A percentile compares a stretch with the other conserved stretches of the same genome.
phyloP scores from a whole-genome alignment of 768 basidiomycete species.

The Leccinellum rugosiceps region DNA sequence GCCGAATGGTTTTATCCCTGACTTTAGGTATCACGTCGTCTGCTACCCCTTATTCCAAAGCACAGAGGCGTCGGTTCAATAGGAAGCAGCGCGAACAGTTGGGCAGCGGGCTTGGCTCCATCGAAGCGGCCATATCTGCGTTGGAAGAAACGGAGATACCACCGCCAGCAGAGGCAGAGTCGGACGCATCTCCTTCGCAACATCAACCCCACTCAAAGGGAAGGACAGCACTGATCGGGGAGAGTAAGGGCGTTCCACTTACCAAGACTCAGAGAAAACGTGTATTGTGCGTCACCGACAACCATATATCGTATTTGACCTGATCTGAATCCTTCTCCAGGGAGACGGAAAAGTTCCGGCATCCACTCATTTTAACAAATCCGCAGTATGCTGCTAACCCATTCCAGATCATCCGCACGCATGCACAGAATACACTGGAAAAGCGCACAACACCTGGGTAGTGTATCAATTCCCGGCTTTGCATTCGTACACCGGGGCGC shows the following conservation, averaged over 20 bases:
- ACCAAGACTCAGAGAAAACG: slow-evolving; percentile 63
- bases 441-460: slow-evolving; percentile 37
- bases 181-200: slow-evolving; percentile 17
- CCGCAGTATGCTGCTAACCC: slow-evolving; percentile 65
- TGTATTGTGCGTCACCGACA: slow-evolving; percentile 52
- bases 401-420: slow-evolving; percentile 74
- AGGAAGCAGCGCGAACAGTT: slow-evolving; percentile 64
- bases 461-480: not conserved
- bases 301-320: not conserved
- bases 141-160: slow-evolving; percentile 40
- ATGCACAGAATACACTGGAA: slow-evolving; percentile 74
- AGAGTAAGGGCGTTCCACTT: slow-evolving; percentile 57
- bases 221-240: slow-evolving; percentile 59
- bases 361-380: slow-evolving; percentile 66
- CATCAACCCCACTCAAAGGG: slow-evolving; percentile 16
- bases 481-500: not conserved
- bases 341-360: slow-evolving; percentile 61
- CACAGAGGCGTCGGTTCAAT: slow-evolving; percentile 66
- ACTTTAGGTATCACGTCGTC: slow-evolving; percentile 47
- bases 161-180: slow-evolving; percentile 13
- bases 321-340: slow-evolving; percentile 34
- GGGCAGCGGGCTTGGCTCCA: slow-evolving; percentile 47
- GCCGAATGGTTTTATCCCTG: not conserved
- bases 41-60: slow-evolving; percentile 62
- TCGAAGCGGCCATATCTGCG: slow-evolving; percentile 52